These are phyloP conservation scores for Candida silvatica DNA, from an alignment of 805 yeast genomes.

Conservation along the genomic window DNA sequence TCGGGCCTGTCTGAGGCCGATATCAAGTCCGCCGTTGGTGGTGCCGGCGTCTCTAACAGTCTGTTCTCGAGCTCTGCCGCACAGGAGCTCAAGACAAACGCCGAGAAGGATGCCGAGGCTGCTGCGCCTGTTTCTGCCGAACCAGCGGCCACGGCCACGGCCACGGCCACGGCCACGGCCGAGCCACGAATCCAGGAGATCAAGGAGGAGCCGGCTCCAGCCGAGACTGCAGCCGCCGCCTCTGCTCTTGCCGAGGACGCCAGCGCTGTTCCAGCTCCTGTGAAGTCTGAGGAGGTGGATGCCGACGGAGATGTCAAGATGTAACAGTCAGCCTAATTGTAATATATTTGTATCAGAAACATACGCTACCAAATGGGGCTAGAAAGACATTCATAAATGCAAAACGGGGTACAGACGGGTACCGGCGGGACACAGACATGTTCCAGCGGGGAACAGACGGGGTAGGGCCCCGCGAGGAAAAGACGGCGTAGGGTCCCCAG, in stretches of 20 bases:
- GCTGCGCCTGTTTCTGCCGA: background rate
- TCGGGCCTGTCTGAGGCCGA: slow-evolving; percentile 28
- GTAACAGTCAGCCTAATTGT: too few relatives aligned
- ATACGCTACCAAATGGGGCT: too few relatives aligned
- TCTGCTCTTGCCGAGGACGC: background rate
- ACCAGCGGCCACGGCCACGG: background rate
- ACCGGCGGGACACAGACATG: too few relatives aligned
- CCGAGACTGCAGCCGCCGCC: background rate
- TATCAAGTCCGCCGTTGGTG: slow-evolving; percentile 34
- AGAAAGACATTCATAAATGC: too few relatives aligned
- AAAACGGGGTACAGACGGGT: too few relatives aligned
- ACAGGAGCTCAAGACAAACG: slow-evolving; percentile 12
- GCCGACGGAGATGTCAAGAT: slow-evolving; percentile 6
- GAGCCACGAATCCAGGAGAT: too few relatives aligned
- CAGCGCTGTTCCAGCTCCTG: background rate
- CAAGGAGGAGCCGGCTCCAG: slow-evolving; percentile 2
- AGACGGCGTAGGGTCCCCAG: too few relatives aligned
- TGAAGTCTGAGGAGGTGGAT: slow-evolving; percentile 3
- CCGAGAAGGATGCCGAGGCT: slow-evolving; percentile 2
- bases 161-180: slow-evolving; percentile 1
- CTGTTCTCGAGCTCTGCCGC: slow-evolving; percentile 25
- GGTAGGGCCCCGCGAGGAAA: too few relatives aligned
- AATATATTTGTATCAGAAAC: too few relatives aligned
- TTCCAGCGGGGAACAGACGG: too few relatives aligned
- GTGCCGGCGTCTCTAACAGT: slow-evolving; percentile 21